phyloP scores from a whole-genome alignment of 1,284 basidiomycete genomes.

The Anthracocystis walkeri region DNA sequence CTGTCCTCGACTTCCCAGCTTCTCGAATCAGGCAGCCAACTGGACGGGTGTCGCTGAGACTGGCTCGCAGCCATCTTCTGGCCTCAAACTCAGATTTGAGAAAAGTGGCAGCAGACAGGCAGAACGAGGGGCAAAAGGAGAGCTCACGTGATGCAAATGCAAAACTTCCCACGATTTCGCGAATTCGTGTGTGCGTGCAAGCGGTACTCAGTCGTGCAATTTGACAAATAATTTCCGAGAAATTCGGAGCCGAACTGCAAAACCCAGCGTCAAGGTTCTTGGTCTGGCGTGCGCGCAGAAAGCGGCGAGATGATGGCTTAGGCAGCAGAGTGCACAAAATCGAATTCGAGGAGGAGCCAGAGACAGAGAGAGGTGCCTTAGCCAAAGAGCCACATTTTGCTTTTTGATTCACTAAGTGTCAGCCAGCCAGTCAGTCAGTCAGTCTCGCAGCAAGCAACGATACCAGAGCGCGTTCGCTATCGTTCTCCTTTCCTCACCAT shows the following conservation, averaged over 20 bases:
- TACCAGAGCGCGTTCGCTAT: constrained; percentile 22
- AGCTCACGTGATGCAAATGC: constrained; percentile 5
- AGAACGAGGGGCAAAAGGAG: background rate
- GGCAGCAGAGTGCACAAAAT: background rate
- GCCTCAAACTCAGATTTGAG: background rate
- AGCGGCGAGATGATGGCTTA: background rate
- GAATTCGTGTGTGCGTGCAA: no score
- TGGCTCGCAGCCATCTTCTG: background rate
- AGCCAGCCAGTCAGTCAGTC: background rate
- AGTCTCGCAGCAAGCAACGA: constrained; percentile 8
- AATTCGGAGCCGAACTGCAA: background rate
- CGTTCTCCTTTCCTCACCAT: constrained; percentile 44
- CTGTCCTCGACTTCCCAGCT: constrained; percentile 1
- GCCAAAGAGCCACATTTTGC: background rate
- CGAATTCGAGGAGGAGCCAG: background rate
- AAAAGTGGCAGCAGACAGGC: constrained; percentile 13
- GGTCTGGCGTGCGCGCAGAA: constrained; percentile 6
- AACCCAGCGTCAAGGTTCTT: background rate
- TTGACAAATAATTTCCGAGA: no score
- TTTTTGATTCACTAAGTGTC: constrained; percentile 1
- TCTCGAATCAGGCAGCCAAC: background rate
- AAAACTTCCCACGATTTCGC: constrained; percentile 15
- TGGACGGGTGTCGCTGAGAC: background rate
- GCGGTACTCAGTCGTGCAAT: background rate
- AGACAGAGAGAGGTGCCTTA: background rate